Base-by-base conservation (phyloP, 148 eudicot genomes). In the Heliamphora exappendiculata region DNA sequence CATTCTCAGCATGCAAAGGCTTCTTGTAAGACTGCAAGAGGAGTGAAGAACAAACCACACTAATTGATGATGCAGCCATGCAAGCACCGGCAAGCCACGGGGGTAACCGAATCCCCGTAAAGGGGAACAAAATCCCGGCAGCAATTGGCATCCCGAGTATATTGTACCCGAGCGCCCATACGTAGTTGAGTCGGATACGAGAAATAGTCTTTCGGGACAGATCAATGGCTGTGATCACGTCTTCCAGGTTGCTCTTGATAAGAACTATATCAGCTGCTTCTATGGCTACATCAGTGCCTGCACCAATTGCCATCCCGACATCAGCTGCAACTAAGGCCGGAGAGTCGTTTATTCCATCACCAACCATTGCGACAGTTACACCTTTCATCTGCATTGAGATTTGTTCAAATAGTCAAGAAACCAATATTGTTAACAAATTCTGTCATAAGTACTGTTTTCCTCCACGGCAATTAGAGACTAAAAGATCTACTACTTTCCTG, bases 51-150 rank as follows among this genome's bases (percentile, higher is more conserved):
- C 97, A 92, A 62, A 94, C 97, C 74, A 94, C 98, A 24, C 98
- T 92, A 3, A 94, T 78, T 47, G 98, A 94, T 0, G 98, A 94
- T 33, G 97, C 97, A 73, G 98, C 98, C 98, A 94, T 94, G 85
- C 97, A 92, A 75, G 97, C 98, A 37, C 98, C 97, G 29, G 98
- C 98, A 69, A 94, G 86, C 98, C 98, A 94, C 63, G 98, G 98
- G 20, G 97, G 98, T 50, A 94, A 79, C 22, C 97, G 93, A 36
- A 94, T 85, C 39, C 98, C 97, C 3, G 87, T 87, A 80, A 89
- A 90, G 20, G 98, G 98, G 81, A 88, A 94, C 17, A 94, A 73
- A 28, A 90, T 34, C 73, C 98, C 98, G 17, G 96, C 93, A 63
- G 98, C 98, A 69, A 92, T 78, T 17, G 98, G 98, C 92, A 94